Evolutionary conservation across 441 rosid genomes (phyloP).

Genomic region (Capsella rubella): DNA sequence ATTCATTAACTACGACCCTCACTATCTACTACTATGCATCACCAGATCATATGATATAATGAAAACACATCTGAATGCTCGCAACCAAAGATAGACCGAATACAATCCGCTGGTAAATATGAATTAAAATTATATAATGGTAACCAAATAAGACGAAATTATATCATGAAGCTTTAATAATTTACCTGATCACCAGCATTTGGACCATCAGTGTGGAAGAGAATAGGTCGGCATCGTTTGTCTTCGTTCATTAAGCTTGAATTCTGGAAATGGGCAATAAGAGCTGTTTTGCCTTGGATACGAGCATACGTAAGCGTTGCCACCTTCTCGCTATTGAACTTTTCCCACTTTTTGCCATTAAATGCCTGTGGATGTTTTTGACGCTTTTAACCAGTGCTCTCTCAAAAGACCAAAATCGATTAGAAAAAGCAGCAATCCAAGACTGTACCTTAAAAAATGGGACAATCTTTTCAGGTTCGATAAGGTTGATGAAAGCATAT

Average conservation of each 20-base stretch:
- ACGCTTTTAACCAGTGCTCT: conserved; percentile 14
- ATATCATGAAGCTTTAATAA: background rate
- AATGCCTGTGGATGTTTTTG: conserved; percentile 60
- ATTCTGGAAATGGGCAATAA: conserved; percentile 78
- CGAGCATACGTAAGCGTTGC: conserved; percentile 82
- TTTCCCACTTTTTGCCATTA: conserved; percentile 83
- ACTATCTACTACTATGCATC: background rate
- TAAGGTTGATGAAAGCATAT: conserved; percentile 58
- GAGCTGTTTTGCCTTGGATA: conserved; percentile 80
- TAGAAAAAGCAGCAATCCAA: conserved; percentile 6
- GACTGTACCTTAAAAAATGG: conserved; percentile 52
- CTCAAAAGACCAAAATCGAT: conserved; percentile 7
- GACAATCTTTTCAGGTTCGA: conserved; percentile 48
- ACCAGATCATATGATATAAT: background rate
- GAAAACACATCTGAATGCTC: background rate
- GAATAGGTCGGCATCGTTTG: conserved; percentile 80
- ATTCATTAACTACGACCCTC: conserved; percentile 2
- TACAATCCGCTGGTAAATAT: background rate
- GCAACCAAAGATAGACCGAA: background rate
- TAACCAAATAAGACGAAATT: conserved; percentile 4
- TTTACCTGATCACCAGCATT: conserved; percentile 83
- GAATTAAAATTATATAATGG: background rate
- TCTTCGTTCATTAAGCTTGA: conserved; percentile 90
- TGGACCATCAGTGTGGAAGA: conserved; percentile 79
- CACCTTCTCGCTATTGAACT: conserved; percentile 84